Evolutionary conservation across 805 yeast genomes (phyloP), one percentile per base, ranked within the genome.

Genomic region (Spathaspora sp.): DNA sequence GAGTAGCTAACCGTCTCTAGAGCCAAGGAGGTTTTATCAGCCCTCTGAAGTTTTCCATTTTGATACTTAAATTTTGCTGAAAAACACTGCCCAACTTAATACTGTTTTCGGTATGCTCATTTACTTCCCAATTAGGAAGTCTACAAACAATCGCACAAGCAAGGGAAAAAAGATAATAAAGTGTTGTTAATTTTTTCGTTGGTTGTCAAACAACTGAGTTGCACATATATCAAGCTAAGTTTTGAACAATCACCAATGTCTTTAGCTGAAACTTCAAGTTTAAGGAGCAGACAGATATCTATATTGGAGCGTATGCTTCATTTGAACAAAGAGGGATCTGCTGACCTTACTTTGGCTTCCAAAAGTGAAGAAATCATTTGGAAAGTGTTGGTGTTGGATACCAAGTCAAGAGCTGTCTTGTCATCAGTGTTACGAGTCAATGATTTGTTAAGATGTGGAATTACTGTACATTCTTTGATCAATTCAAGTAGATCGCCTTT

Each of bases 381-480:
- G 99, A 94, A 94, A 64, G 96, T 89, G 8, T 77, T 94, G 47
- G 81, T 94, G 5, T 77, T 94, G 57, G 99, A 94, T 66, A 67
- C 76, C 40, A 80, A 84, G 52, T 88, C 97, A 42, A 88, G 96
- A 29, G 87, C 87, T 16, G 86, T 94, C 42, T 81, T 94, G 6
- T 91, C 97, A 2, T 87, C 96, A 6, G 93, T 94, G n/a, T 70
- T 94, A 51, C 77, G 98, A 53, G 97, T 93, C 55, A 90, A 90
- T 60, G 99, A 96, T 66, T 75, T 94, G 57, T 77, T 94, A 59
- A 83, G 86, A 58, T 88, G 89, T 63, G 99, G 99, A 9, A 85
- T 94, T 51, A 94, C 99, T 0, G 86, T 91, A 61, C 98, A 94
- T 64, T 78, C 93, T 53, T 69, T 87, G 47, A 82, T 93, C 50